Conservation (phyloP, 768 basidiomycete genomes). For the Exsudoporus frostii region DNA sequence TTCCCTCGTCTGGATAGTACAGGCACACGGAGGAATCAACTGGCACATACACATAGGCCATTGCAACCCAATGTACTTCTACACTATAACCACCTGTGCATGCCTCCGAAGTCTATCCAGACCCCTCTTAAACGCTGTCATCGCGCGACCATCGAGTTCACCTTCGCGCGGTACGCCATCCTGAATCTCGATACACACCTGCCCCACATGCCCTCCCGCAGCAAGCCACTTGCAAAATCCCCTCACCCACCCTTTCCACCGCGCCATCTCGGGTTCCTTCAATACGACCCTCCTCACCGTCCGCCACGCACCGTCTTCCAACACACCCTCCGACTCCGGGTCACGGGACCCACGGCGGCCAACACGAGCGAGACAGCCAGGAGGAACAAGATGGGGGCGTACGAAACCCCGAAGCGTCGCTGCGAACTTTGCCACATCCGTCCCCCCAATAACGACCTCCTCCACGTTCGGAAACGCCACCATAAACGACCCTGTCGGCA, state of each 20-base stretch:
- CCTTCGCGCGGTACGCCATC: background rate
- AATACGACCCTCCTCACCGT: slow-evolving; percentile 3
- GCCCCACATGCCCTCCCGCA: slow-evolving; percentile 10
- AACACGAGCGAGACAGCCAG: background rate
- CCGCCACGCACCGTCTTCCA: slow-evolving; percentile 11
- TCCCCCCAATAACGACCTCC: slow-evolving; percentile 14
- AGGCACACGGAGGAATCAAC: too few species aligned
- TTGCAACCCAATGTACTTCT: background rate
- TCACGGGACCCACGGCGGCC: background rate
- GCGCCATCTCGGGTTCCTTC: slow-evolving; percentile 7
- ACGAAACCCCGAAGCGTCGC: slow-evolving; percentile 12
- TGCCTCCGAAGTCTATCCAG: slow-evolving; percentile 10
- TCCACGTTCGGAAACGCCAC: slow-evolving; percentile 15
- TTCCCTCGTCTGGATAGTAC: too few species aligned
- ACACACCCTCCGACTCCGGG: background rate
- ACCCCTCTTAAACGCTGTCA: slow-evolving; percentile 3
- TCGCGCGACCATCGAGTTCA: background rate
- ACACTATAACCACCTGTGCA: slow-evolving; percentile 3
- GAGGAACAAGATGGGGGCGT: too few species aligned
- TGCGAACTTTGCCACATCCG: slow-evolving; percentile 10
- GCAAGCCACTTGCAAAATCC: slow-evolving; percentile 19
- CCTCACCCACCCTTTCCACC: slow-evolving; percentile 15
- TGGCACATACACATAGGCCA: too few species aligned
- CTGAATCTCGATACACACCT: slow-evolving; percentile 11
- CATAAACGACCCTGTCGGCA: slow-evolving; percentile 16